These are phyloP conservation scores for Lecanicillium sp. DNA, from an alignment of 2,329 filamentous ascomycete genomes.

Conservation along the genomic window DNA sequence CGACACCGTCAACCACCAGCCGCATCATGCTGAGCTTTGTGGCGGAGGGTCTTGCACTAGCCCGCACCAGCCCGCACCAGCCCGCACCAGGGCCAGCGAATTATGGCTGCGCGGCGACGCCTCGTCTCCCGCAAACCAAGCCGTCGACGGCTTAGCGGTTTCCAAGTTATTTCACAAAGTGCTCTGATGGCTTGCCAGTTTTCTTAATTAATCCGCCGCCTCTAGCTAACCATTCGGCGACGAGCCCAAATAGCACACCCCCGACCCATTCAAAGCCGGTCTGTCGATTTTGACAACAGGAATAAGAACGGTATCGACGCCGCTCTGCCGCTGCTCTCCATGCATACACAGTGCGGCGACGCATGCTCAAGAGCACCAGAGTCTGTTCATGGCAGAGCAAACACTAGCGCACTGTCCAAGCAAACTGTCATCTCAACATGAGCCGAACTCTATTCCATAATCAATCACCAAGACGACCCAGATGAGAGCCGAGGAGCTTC, in stretches of 20 bases:
- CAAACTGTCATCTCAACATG: background rate
- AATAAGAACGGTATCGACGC: constrained; percentile 8
- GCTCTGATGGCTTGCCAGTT: background rate
- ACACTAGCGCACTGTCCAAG: background rate
- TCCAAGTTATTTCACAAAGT: background rate
- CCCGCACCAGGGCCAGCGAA: constrained; percentile 1
- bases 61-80: background rate
- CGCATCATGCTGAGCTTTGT: background rate
- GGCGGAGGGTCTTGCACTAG: constrained; percentile 11
- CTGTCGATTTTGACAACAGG: background rate
- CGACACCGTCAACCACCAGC: background rate
- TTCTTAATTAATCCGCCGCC: background rate
- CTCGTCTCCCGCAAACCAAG: constrained; percentile 8
- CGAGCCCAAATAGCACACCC: background rate
- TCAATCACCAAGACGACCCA: no score
- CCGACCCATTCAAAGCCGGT: background rate
- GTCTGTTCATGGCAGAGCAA: background rate
- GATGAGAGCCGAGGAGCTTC: no score
- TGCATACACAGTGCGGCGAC: background rate
- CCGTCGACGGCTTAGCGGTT: background rate
- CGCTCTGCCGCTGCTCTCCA: background rate
- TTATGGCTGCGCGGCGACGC: constrained; percentile 3
- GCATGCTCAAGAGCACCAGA: no score
- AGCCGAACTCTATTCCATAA: background rate
- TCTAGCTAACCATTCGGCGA: background rate